phyloP scores from a whole-genome alignment of 345 rosid species.

The Gynandropsis gynandra region DNA sequence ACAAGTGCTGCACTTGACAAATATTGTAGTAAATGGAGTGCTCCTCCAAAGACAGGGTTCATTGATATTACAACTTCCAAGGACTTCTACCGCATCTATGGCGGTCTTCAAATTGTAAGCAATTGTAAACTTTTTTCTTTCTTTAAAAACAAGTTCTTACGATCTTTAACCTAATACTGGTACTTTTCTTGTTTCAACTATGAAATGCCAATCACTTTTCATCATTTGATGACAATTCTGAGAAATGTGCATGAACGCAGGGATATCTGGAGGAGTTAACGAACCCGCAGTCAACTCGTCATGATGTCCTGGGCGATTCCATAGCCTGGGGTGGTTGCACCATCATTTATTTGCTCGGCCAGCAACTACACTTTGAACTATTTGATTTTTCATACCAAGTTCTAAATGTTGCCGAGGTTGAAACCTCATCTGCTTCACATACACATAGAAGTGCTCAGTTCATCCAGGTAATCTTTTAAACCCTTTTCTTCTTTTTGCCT shows the following conservation, averaged over 20 bases:
- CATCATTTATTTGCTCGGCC: slow-evolving; percentile 89
- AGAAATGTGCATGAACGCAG: slow-evolving; percentile 30
- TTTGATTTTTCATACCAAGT: slow-evolving; percentile 95
- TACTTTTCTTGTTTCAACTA: neutral
- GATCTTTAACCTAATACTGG: too few species aligned
- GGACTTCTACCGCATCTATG: slow-evolving; percentile 86
- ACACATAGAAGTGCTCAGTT: slow-evolving; percentile 46
- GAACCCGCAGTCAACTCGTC: slow-evolving; percentile 39
- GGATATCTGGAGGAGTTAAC: slow-evolving; percentile 77
- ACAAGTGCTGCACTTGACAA: slow-evolving; percentile 93
- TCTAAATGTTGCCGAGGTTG: slow-evolving; percentile 93
- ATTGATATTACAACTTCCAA: slow-evolving; percentile 92
- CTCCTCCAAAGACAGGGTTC: slow-evolving; percentile 92
- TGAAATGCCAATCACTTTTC: neutral
- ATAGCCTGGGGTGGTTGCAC: slow-evolving; percentile 99
- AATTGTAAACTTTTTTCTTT: slow-evolving; percentile 7
- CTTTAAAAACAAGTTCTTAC: neutral
- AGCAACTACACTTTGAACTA: slow-evolving; percentile 94
- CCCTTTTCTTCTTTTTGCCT: neutral
- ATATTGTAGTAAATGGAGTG: slow-evolving; percentile 94
- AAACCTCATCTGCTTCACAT: slow-evolving; percentile 56
- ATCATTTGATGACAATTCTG: too few species aligned
- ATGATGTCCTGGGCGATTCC: slow-evolving; percentile 76
- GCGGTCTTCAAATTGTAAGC: slow-evolving; percentile 95
- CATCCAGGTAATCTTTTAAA: slow-evolving; percentile 43